Evolutionary conservation across 176 grass and related monocot genomes (phyloP).

Genomic region (Hsuehochloa calcarea): DNA sequence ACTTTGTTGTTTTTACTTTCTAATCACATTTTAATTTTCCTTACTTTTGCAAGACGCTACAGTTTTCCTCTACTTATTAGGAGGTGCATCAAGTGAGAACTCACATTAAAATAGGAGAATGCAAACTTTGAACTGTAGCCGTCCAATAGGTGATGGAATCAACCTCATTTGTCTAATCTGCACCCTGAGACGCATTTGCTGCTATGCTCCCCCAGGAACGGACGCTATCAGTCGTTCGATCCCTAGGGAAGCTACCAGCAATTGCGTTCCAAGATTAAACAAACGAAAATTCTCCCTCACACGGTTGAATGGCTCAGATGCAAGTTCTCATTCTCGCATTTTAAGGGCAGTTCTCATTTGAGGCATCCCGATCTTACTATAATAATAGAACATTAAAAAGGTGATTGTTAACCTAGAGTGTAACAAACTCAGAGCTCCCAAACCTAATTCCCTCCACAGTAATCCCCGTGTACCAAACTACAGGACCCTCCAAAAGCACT

Average conservation of each 20-base stretch:
- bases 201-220: neutral
- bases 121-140: neutral
- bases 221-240: neutral
- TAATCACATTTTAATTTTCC: neutral
- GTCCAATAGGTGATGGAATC: neutral
- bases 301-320: neutral
- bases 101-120: neutral
- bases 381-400: neutral
- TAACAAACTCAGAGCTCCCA: neutral
- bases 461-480: neutral
- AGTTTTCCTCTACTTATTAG: neutral
- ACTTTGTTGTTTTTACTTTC: neutral
- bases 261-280: neutral
- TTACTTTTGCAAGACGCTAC: neutral
- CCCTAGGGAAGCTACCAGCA: neutral
- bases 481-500: neutral
- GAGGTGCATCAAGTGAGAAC: neutral
- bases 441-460: neutral
- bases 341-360: neutral
- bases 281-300: neutral
- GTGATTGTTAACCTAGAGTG: neutral
- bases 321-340: neutral
- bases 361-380: neutral
- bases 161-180: neutral
- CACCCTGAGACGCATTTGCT: neutral